Evolutionary conservation across 2,329 filamentous ascomycete genomes (phyloP).

Genomic region (Xylaria digitata): DNA sequence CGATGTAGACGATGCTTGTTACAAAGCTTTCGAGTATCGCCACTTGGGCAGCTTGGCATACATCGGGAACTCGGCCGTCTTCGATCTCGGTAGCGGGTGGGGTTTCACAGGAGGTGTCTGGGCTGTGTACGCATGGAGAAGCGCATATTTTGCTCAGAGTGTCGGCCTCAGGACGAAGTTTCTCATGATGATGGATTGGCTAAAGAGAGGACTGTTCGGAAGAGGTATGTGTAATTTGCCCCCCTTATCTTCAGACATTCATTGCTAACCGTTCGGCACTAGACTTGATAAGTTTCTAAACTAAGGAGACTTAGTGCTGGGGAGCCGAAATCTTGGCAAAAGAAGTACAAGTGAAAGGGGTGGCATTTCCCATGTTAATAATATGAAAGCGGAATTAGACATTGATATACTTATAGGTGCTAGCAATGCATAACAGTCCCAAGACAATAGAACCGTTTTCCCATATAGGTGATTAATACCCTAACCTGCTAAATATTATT

Average conservation of each 20-base stretch:
- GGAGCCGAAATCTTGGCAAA: background rate
- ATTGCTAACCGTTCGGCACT: conserved; percentile 20
- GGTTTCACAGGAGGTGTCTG: conserved; percentile 84
- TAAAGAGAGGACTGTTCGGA: conserved; percentile 94
- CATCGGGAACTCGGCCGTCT: conserved; percentile 94
- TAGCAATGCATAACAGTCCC: conserved; percentile 5
- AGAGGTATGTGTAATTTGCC: conserved; percentile 74
- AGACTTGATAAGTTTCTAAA: conserved; percentile 50
- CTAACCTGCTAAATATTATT: background rate
- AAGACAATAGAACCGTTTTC: background rate
- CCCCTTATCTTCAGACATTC: background rate
- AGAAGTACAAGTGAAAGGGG: background rate
- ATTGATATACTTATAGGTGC: conserved; percentile 10
- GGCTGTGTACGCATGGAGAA: conserved; percentile 96
- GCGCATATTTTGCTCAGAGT: conserved; percentile 96
- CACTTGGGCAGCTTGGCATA: conserved; percentile 94
- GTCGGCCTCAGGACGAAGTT: conserved; percentile 91
- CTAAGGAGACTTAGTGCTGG: background rate
- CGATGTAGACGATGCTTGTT: conserved; percentile 90
- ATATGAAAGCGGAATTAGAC: conserved; percentile 7
- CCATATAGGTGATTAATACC: background rate
- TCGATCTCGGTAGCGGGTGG: conserved; percentile 84
- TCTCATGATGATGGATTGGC: conserved; percentile 97
- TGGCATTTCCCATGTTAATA: background rate
- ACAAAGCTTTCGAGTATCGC: conserved; percentile 93